These are phyloP conservation scores for Malania oleifera DNA, from an alignment of 164 flowering plant species.

Conservation along the genomic window DNA sequence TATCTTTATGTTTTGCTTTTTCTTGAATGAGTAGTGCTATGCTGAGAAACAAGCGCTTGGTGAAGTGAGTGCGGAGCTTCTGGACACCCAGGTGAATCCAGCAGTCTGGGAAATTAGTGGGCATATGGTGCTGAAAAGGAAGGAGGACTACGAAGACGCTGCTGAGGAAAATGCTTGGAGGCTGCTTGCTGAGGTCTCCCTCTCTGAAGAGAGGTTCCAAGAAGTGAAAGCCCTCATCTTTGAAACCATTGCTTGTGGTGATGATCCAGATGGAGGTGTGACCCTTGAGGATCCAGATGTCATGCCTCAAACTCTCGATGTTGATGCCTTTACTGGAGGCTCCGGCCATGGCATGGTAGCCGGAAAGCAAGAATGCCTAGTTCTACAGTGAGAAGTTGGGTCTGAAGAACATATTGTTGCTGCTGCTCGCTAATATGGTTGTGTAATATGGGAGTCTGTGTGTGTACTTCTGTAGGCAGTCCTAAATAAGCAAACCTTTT, in stretches of 20 bases:
- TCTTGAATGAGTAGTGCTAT: constrained; percentile 43
- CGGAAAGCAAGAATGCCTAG: constrained; percentile 51
- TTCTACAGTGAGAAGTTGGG: constrained; percentile 32
- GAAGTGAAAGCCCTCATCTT: constrained; percentile 52
- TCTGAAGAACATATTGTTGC: neutral
- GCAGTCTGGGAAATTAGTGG: constrained; percentile 81
- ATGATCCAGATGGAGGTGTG: constrained; percentile 9
- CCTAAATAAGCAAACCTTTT: neutral
- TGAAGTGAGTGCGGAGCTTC: constrained; percentile 55
- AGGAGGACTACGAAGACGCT: constrained; percentile 46
- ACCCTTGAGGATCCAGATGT: constrained; percentile 22
- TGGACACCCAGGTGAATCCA: constrained; percentile 71
- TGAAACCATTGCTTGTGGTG: constrained; percentile 34
- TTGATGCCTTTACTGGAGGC: constrained; percentile 22
- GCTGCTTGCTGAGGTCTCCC: constrained; percentile 51
- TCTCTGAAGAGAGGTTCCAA: constrained; percentile 45
- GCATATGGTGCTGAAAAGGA: constrained; percentile 66
- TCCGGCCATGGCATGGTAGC: constrained; percentile 26
- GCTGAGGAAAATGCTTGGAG: constrained; percentile 55
- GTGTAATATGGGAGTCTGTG: constrained; percentile 1
- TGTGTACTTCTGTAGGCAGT: neutral
- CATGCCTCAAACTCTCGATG: constrained; percentile 14
- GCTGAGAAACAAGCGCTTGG: constrained; percentile 81
- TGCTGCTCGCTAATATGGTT: neutral
- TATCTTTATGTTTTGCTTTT: neutral